Conservation (phyloP, 768 basidiomycete species). For the Termitomyces sp. region DNA sequence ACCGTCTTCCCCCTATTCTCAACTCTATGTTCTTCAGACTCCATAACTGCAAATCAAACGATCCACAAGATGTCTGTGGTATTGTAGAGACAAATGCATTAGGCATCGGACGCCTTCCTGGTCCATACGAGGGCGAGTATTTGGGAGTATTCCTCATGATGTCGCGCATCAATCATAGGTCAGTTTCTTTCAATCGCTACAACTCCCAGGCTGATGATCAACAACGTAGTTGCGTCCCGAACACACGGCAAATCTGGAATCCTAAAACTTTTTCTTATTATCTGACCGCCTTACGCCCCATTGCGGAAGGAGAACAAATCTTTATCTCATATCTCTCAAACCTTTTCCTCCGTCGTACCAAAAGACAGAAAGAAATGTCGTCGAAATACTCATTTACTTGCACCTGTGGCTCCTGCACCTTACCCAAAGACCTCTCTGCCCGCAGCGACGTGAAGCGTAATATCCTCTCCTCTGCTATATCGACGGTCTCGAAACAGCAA, state of each 20-base stretch:
- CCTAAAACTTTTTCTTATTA: background rate
- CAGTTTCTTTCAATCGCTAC: background rate
- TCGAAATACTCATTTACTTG: conserved; percentile 16
- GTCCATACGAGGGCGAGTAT: conserved; percentile 7
- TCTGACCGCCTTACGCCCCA: conserved; percentile 14
- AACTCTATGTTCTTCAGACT: background rate
- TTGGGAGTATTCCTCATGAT: background rate
- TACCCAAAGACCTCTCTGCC: conserved; percentile 9
- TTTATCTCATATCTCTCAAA: conserved; percentile 9
- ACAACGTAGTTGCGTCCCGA: conserved; percentile 13
- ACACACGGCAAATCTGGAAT: conserved; percentile 11
- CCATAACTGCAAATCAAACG: conserved; percentile 11
- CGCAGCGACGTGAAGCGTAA: conserved; percentile 17
- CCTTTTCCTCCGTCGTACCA: background rate
- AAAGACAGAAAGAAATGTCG: conserved; percentile 7
- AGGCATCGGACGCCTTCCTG: conserved; percentile 11
- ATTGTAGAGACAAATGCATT: conserved; percentile 13
- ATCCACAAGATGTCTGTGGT: background rate
- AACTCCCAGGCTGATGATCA: background rate
- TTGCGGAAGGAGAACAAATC: conserved; percentile 15
- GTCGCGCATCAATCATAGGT: conserved; percentile 17
- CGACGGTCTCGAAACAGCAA: background rate
- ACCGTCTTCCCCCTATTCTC: background rate
- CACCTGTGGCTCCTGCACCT: conserved; percentile 11
- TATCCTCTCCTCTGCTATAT: background rate